Evolutionary conservation across 192 early-diverging fungal species (phyloP), one percentile per base, ranked within the genome.

Genomic region (Gigaspora rosea): DNA sequence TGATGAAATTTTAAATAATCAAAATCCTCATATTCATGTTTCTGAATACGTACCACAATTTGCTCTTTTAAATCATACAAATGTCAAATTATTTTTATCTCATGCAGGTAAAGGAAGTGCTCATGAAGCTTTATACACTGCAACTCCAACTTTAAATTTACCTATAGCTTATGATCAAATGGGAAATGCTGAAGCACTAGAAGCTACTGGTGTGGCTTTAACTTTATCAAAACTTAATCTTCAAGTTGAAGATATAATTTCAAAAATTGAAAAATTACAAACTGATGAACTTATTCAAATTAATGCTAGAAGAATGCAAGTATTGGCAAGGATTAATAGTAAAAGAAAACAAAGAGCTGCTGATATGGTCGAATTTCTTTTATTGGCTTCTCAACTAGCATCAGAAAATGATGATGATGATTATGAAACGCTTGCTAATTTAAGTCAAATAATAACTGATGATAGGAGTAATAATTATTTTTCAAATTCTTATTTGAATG

Each of bases 91-190:
- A 3, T 85, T 85, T 61, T 33, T 85, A 16, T 79, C 75, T 0
- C 81, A 85, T 32, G 79, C 79, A 1, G 83, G 79, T 2, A 71
- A 74, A 13, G 58, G 58, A 15, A 79, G 79, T 15, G 33, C 76
- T 20, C 59, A 80, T 57, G 83, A 85, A 66, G 71, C 79, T 2
- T 22, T 85, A 5, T 83, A 58, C 51, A 59, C 50, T 8, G 74
- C 77, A 1, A 78, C 50, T 22, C 79, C 63, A 13, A 67, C 81
- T 52, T 57, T 85, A 20, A 8, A 66, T 2, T 71, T 77, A 46
- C 83, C 81, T 10, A 81, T 80, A 6, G 67, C 67, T 50, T 69
- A n/a, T 22, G 48, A 69, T 51, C 48, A 69, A 69, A 20, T 50
- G 32, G 46, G 46, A 27, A 69, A 69, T 33, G 47, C 67, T 1